Evolutionary conservation across 2,329 filamentous ascomycete genomes (phyloP).

Genomic region (Podosphaera xanthii): DNA sequence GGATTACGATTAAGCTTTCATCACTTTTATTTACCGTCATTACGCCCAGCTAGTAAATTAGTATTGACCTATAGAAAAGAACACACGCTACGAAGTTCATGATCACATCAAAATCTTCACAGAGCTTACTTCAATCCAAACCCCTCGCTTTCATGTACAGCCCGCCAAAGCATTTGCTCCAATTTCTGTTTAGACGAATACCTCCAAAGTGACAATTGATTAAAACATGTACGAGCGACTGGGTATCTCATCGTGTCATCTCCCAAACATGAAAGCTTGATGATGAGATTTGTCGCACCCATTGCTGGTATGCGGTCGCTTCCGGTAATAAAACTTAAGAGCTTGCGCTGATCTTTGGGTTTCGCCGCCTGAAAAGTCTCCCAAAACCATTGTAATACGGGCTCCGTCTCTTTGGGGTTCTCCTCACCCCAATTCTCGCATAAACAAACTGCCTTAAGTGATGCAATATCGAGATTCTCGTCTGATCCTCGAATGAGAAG

Average conservation of each 20-base stretch:
- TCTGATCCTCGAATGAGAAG: slow-evolving; percentile 68
- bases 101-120: background rate
- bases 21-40: background rate
- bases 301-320: slow-evolving; percentile 79
- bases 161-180: slow-evolving; percentile 55
- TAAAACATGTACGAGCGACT: slow-evolving; percentile 79
- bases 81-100: background rate
- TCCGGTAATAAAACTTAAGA: slow-evolving; percentile 72
- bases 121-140: slow-evolving; percentile 57
- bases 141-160: slow-evolving; percentile 74
- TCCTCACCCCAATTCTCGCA: slow-evolving; percentile 57
- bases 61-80: background rate
- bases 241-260: slow-evolving; percentile 56
- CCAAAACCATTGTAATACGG: slow-evolving; percentile 74
- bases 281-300: slow-evolving; percentile 56
- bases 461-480: slow-evolving; percentile 55
- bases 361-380: slow-evolving; percentile 45
- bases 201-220: slow-evolving; percentile 53
- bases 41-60: background rate
- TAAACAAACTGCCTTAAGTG: slow-evolving; percentile 50
- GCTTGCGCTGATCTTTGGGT: slow-evolving; percentile 47
- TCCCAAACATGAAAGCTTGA: slow-evolving; percentile 55
- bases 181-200: slow-evolving; percentile 45
- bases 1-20: background rate
- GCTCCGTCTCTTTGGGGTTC: slow-evolving; percentile 34